phyloP scores from a whole-genome alignment of 371 early-diverging fungal genomes.

The Zopfochytrium polystomum region DNA sequence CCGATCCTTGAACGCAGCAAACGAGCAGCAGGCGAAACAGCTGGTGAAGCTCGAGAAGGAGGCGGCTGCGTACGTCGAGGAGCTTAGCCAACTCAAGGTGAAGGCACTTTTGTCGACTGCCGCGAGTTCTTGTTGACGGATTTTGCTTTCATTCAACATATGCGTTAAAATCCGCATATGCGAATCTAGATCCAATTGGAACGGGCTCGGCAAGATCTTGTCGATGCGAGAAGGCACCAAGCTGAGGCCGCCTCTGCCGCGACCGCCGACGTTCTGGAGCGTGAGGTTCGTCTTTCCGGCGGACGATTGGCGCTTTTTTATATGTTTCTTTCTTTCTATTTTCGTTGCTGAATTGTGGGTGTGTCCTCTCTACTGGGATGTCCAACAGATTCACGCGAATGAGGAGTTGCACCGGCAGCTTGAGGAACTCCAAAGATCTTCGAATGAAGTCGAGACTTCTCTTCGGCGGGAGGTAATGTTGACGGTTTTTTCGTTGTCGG shows the following conservation, averaged over 20 bases:
- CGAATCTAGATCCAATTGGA: no score
- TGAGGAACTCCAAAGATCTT: slow-evolving; percentile 40
- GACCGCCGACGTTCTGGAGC: slow-evolving; percentile 55
- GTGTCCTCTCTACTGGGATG: background rate
- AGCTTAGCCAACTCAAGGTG: slow-evolving; percentile 49
- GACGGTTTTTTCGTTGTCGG: no score
- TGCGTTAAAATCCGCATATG: slow-evolving; percentile 13
- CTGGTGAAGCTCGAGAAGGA: slow-evolving; percentile 61
- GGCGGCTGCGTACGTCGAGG: slow-evolving; percentile 40
- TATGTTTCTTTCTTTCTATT: background rate
- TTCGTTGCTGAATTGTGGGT: background rate
- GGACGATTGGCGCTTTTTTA: no score
- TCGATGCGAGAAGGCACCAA: slow-evolving; percentile 32
- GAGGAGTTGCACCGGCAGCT: slow-evolving; percentile 54
- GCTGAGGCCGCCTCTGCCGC: slow-evolving; percentile 51
- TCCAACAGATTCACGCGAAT: slow-evolving; percentile 35
- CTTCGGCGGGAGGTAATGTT: slow-evolving; percentile 49
- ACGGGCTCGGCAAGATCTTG: slow-evolving; percentile 34
- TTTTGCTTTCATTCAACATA: background rate
- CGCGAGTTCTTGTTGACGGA: background rate
- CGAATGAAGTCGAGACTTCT: slow-evolving; percentile 40
- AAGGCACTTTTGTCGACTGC: no score
- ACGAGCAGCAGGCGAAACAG: slow-evolving; percentile 66
- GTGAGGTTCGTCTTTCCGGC: slow-evolving; percentile 47
- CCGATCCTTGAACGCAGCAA: slow-evolving; percentile 47